A percentile compares a stretch with the other conserved stretches of the same genome.
Conservation (phyloP, 75 land plant species). For the Larix kaempferi region DNA sequence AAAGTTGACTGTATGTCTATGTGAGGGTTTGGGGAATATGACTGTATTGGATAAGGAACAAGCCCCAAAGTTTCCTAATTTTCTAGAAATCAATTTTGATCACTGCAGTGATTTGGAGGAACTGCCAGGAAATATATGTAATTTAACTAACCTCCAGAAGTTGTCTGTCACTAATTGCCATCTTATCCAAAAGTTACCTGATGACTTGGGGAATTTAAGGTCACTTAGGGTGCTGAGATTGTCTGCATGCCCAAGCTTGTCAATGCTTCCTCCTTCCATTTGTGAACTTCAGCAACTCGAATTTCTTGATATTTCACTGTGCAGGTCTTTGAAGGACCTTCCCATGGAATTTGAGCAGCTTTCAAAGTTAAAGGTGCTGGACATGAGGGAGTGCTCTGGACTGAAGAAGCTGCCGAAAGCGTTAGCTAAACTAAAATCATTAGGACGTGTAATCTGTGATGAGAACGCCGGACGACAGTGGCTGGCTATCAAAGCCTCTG, state of each 20-base stretch:
- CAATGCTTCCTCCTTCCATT: conserved; percentile 39
- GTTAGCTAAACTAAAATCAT: not conserved
- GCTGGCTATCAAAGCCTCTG: conserved; percentile 7
- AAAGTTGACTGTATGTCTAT: conserved; percentile 44
- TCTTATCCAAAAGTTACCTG: conserved; percentile 34
- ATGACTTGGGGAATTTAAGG: conserved; percentile 27
- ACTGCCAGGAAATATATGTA: conserved; percentile 37
- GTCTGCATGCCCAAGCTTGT: conserved; percentile 45
- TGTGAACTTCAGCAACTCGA: conserved; percentile 26
- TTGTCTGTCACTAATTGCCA: conserved; percentile 55
- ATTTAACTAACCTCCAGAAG: conserved; percentile 21
- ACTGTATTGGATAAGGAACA: conserved; percentile 2
- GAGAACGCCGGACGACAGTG: not conserved
- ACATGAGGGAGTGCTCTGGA: conserved; percentile 58
- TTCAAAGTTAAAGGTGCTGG: conserved; percentile 42
- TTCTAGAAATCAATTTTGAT: conserved; percentile 45
- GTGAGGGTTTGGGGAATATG: conserved; percentile 25
- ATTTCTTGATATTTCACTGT: conserved; percentile 56
- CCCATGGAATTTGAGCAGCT: conserved; percentile 37
- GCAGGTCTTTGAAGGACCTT: conserved; percentile 33
- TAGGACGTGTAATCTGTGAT: conserved; percentile 8
- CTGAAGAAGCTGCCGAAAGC: conserved; percentile 28
- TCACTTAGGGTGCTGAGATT: conserved; percentile 39
- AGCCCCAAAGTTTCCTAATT: conserved; percentile 27
- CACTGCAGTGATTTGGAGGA: conserved; percentile 41